Base-by-base conservation (phyloP, 2,329 filamentous ascomycete species). In the Alternaria arbusti region DNA sequence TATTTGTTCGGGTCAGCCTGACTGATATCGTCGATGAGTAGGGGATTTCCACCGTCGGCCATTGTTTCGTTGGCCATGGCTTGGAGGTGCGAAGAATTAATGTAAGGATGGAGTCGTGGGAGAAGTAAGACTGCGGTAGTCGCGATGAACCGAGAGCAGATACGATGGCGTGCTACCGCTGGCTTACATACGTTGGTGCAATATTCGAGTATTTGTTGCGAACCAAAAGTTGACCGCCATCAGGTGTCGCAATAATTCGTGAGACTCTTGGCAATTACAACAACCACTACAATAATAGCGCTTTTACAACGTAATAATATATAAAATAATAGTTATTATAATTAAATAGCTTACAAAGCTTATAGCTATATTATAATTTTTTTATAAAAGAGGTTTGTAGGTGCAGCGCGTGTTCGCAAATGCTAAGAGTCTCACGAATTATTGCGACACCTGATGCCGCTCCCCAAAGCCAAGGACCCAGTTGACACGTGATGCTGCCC, bases 151-250 rank as follows among this genome's bases (percentile, higher is more conserved):
- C 32, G 32, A 40, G 32, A 40, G 32, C 32, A 17, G 4, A n/a
- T 40, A 3, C 15, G 32, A 3, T 3, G 7, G 32, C 32, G 32
- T n/a, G 32, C 32, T 40, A 40, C 36, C 17, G 36, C 36, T 40
- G 5, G 1, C 32, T 40, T n/a, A 3, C 10, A n/a, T 40, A 0
- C 15, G 32, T 40, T 40, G 15, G 0, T n/a, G 2, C 4, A 1
- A 40, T 40, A n/a, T 40, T 40, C 32, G 32, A 10, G 32, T 1
- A 1, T 10, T 40, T 10, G 32, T n/a, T 40, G 36, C 3, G 9
- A 40, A 40, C 36, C 36, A 40, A 40, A 40, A 40, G 36, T 40
- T 17, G 36, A 40, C 0, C 8, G 20, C 20, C 20, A 20, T 20
- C 20, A 20, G 20, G 20, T 20, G 20, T 20, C 20, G 20, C 20